A percentile compares a stretch with the other conserved stretches of the same genome.
phyloP scores from a whole-genome alignment of 495 filamentous ascomycete genomes.

The Durotheca rogersii region DNA sequence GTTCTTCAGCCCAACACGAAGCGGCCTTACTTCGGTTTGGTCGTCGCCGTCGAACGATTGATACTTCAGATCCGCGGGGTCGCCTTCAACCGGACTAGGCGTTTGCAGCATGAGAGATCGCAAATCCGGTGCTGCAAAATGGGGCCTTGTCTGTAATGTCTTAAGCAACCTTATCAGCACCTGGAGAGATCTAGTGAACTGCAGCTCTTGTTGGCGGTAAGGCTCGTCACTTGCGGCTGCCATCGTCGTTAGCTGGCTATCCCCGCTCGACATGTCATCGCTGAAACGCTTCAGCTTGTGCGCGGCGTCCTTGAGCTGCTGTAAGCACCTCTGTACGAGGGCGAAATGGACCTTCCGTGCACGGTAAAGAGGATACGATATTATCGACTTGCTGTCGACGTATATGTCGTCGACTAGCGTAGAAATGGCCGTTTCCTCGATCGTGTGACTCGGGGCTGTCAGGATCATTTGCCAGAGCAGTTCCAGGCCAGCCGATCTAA shows the following conservation, averaged over 20 bases:
- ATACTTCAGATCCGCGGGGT: slow-evolving; percentile 66
- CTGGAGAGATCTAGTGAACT: slow-evolving; percentile 65
- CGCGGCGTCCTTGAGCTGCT: slow-evolving; percentile 71
- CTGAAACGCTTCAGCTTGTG: slow-evolving; percentile 53
- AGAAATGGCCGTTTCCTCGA: slow-evolving; percentile 66
- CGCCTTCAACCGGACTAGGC: slow-evolving; percentile 51
- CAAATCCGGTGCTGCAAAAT: slow-evolving; percentile 52
- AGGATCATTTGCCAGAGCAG: slow-evolving; percentile 83
- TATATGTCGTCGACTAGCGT: slow-evolving; percentile 72
- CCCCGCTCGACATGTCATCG: slow-evolving; percentile 43
- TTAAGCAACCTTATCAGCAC: slow-evolving; percentile 50
- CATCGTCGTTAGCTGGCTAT: slow-evolving; percentile 53
- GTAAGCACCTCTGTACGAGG: slow-evolving; percentile 74
- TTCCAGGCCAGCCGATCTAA: slow-evolving; percentile 61
- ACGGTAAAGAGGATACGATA: slow-evolving; percentile 45
- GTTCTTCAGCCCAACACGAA: slow-evolving; percentile 67
- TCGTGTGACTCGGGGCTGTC: slow-evolving; percentile 63
- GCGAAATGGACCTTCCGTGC: slow-evolving; percentile 67
- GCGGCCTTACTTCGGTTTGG: slow-evolving; percentile 55
- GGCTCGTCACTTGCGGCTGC: slow-evolving; percentile 48
- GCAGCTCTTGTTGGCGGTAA: slow-evolving; percentile 53
- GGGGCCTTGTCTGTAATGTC: slow-evolving; percentile 47
- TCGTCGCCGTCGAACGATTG: slow-evolving; percentile 66
- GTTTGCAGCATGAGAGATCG: slow-evolving; percentile 43
- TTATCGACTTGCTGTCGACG: slow-evolving; percentile 54